Percentiles rank a stretch among this genome's conserved stretches.
phyloP scores from a whole-genome alignment of 2,329 filamentous ascomycete genomes.

The Fusarium sublunatum region DNA sequence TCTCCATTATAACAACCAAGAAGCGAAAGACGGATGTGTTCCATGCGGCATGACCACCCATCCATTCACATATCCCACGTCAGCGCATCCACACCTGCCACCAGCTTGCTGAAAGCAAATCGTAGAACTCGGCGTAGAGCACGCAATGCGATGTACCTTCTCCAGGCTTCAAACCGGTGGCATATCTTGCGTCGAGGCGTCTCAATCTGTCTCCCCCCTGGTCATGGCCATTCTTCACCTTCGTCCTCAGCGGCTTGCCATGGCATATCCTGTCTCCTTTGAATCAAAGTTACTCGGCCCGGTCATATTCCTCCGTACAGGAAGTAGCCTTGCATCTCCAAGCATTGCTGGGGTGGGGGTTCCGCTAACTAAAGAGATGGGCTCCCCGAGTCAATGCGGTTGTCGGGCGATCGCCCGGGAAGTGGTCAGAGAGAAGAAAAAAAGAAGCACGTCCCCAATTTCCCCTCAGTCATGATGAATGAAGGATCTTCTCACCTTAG shows the following conservation, averaged over 20 bases:
- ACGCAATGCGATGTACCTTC: conserved; percentile 18
- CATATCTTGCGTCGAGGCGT: neutral
- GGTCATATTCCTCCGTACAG: conserved; percentile 1
- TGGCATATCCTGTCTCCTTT: no score
- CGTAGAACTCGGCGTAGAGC: neutral
- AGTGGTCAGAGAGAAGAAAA: conserved; percentile 16
- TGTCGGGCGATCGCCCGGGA: conserved; percentile 48
- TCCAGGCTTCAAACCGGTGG: neutral
- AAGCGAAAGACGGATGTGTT: conserved; percentile 29
- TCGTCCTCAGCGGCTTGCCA: neutral
- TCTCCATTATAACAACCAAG: conserved; percentile 17
- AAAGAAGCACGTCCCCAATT: conserved; percentile 5
- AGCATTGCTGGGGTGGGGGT: conserved; percentile 15
- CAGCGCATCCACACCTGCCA: conserved; percentile 19
- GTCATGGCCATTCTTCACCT: neutral
- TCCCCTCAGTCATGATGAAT: conserved; percentile 41
- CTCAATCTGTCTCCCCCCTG: neutral
- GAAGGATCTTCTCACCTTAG: conserved; percentile 27
- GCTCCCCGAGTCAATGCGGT: conserved; percentile 35
- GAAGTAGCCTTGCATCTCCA: conserved; percentile 28
- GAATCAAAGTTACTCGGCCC: neutral
- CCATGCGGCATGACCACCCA: conserved; percentile 27
- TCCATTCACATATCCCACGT: conserved; percentile 29
- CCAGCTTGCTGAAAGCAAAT: neutral
- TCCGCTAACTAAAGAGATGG: conserved; percentile 27